These are phyloP conservation scores for Strigomonas culicis DNA, from an alignment of 208 protist species.

Conservation along the genomic window DNA sequence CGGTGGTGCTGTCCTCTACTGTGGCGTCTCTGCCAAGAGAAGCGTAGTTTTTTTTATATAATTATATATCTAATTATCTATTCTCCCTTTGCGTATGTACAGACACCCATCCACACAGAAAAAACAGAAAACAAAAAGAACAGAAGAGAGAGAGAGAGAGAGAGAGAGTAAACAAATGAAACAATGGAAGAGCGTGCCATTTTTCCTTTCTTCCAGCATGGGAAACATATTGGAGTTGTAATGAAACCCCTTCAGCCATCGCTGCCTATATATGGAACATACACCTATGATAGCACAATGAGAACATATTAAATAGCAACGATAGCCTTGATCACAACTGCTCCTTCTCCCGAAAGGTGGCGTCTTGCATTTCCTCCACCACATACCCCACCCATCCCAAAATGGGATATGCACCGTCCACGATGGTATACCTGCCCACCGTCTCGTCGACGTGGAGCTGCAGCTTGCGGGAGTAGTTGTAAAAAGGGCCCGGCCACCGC, in stretches of 20 bases:
- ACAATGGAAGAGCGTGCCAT: background rate
- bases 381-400: slow-evolving; percentile 41
- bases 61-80: background rate
- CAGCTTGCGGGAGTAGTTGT: slow-evolving; percentile 54
- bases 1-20: too few species aligned
- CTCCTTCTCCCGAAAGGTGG: too few species aligned
- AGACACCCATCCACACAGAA: background rate
- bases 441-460: slow-evolving; percentile 10
- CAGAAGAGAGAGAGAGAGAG: background rate
- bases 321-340: too few species aligned
- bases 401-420: slow-evolving; percentile 22
- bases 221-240: background rate
- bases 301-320: background rate
- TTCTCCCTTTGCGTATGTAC: background rate
- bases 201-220: background rate
- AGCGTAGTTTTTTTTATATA: background rate
- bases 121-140: background rate
- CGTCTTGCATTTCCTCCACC: too few species aligned
- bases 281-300: background rate
- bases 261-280: background rate
- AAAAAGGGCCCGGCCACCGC: slow-evolving; percentile 56
- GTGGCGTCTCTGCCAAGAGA: background rate
- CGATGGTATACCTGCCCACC: slow-evolving; percentile 17
- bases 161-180: background rate
- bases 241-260: too few species aligned